phyloP scores from a whole-genome alignment of 805 yeast genomes.

The Metschnikowia cubensis region DNA sequence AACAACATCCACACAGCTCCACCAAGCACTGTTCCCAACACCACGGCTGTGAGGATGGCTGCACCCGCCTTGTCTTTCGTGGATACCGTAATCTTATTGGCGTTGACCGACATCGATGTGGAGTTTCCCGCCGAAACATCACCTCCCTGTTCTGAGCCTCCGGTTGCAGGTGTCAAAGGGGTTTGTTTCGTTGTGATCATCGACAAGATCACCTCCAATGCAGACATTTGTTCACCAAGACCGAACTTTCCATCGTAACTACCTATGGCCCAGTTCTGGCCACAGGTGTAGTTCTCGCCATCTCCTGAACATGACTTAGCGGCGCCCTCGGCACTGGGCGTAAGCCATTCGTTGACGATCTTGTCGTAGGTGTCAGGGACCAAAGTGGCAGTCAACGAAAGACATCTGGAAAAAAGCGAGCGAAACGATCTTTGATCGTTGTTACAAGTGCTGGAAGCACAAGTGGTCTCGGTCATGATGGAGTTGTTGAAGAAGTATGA shows the following conservation, averaged over 20 bases:
- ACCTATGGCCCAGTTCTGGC: conserved; percentile 55
- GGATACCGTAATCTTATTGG: conserved; percentile 46
- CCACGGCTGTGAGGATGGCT: conserved; percentile 76
- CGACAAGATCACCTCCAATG: conserved; percentile 54
- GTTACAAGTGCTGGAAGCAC: conserved; percentile 57
- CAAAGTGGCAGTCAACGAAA: conserved; percentile 54
- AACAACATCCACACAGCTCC: conserved; percentile 79
- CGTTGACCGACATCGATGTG: conserved; percentile 25
- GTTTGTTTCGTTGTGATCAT: conserved; percentile 22
- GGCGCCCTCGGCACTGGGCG: conserved; percentile 59
- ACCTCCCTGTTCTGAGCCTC: conserved; percentile 13
- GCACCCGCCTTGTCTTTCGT: conserved; percentile 73
- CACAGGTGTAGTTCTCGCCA: conserved; percentile 79
- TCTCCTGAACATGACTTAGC: conserved; percentile 77
- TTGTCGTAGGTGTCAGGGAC: conserved; percentile 46
- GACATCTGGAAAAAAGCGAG: conserved; percentile 61
- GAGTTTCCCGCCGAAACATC: conserved; percentile 30
- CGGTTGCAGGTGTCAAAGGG: conserved; percentile 19
- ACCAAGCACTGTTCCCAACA: conserved; percentile 55
- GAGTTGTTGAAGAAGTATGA: conserved; percentile 35
- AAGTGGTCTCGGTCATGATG: conserved; percentile 59
- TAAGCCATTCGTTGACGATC: conserved; percentile 26
- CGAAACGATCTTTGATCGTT: conserved; percentile 75
- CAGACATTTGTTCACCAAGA: conserved; percentile 75
- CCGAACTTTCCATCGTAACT: conserved; percentile 69